These are phyloP conservation scores for Vanrija sp. DNA, from an alignment of 1,284 basidiomycete genomes.

Conservation along the genomic window DNA sequence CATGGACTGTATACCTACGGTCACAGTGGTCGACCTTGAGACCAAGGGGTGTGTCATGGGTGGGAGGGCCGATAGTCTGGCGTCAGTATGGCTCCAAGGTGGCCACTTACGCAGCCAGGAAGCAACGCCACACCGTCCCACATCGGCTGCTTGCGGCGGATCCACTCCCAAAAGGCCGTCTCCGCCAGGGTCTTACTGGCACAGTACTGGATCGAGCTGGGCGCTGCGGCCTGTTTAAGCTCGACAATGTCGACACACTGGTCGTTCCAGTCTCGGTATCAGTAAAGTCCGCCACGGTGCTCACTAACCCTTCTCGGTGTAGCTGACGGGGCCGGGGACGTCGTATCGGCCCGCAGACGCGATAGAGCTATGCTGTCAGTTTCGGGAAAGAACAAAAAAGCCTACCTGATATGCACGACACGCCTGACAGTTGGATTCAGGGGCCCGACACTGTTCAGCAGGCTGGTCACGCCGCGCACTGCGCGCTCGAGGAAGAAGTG, in stretches of 20 bases:
- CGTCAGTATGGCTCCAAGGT: slow-evolving; percentile 54
- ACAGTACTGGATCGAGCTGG: slow-evolving; percentile 52
- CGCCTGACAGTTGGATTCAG: not conserved
- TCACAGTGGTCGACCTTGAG: not conserved
- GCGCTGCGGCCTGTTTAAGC: slow-evolving; percentile 49
- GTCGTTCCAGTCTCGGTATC: not conserved
- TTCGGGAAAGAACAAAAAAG: not conserved
- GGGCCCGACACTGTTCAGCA: not conserved
- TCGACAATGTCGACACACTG: not conserved
- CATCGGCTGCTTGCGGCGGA: slow-evolving; percentile 54
- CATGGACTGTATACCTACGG: no score
- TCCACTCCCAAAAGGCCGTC: slow-evolving; percentile 43
- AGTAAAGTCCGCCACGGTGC: not conserved
- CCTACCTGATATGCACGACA: not conserved
- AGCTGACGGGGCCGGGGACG: not conserved
- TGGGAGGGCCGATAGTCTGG: slow-evolving; percentile 3
- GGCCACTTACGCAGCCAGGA: slow-evolving; percentile 52
- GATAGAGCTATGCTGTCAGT: not conserved
- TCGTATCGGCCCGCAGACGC: not conserved
- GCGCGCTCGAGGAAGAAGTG: not conserved
- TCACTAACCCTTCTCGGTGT: not conserved
- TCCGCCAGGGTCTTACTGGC: slow-evolving; percentile 65
- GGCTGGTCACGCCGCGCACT: slow-evolving; percentile 2
- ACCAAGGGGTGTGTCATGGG: not conserved
- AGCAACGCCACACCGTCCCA: slow-evolving; percentile 59